Evolutionary conservation across 176 grass and related monocot species (phyloP).

Genomic region (Puya raimondii): DNA sequence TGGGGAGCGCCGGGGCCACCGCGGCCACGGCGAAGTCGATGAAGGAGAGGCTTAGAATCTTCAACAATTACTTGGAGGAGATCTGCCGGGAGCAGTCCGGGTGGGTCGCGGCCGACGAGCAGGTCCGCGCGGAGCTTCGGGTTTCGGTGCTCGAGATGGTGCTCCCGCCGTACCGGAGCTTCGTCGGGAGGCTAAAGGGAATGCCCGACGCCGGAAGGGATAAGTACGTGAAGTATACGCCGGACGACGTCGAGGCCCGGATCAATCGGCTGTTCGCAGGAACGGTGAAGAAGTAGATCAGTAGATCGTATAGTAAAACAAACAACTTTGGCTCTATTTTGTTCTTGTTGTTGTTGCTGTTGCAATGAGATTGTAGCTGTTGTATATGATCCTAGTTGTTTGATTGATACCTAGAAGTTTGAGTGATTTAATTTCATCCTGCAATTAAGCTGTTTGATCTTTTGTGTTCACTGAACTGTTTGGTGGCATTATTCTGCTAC

Average conservation of each 20-base stretch:
- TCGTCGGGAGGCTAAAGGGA: conserved; percentile 43
- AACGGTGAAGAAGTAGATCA: conserved; percentile 40
- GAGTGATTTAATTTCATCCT: not conserved
- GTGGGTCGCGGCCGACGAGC: conserved; percentile 16
- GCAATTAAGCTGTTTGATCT: not conserved
- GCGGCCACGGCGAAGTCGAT: conserved; percentile 30
- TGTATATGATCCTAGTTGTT: not conserved
- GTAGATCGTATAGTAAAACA: too few relatives aligned
- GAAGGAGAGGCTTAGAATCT: conserved; percentile 33
- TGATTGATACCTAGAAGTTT: not conserved
- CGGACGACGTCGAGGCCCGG: conserved; percentile 55
- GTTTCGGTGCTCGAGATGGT: conserved; percentile 39
- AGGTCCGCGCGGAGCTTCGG: conserved; percentile 34
- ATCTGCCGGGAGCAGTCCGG: conserved; percentile 7
- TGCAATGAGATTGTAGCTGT: not conserved
- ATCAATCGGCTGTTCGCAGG: conserved; percentile 82
- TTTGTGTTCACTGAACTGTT: too few relatives aligned
- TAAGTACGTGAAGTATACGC: conserved; percentile 58
- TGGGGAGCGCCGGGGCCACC: conserved; percentile 40
- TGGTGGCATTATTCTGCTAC: too few relatives aligned
- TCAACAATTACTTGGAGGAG: conserved; percentile 24
- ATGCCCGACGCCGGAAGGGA: conserved; percentile 48
- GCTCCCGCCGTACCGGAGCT: conserved; percentile 48
- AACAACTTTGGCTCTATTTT: not conserved
- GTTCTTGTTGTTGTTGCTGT: not conserved